Evolutionary conservation across 768 basidiomycete genomes (phyloP).

Genomic region (Hygrophorus pudorinus): DNA sequence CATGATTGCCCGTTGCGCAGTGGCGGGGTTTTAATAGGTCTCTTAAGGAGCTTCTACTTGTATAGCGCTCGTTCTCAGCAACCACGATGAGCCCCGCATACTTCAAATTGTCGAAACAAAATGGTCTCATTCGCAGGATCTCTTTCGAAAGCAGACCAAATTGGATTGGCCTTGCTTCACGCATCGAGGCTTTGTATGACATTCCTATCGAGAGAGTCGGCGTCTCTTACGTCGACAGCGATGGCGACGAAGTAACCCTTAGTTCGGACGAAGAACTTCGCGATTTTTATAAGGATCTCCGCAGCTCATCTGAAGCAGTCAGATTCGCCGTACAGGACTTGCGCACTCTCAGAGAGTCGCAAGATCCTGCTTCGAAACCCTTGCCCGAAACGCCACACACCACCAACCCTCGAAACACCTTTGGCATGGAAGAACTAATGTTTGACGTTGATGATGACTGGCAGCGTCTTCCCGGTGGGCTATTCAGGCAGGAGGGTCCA

Average conservation of each 20-base stretch:
- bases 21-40: conserved; percentile 34
- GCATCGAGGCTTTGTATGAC: conserved; percentile 38
- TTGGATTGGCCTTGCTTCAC: conserved; percentile 48
- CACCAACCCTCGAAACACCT: conserved; percentile 44
- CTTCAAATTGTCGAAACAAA: conserved; percentile 56
- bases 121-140: conserved; percentile 51
- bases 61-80: not conserved
- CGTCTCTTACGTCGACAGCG: conserved; percentile 63
- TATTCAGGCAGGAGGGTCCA: conserved; percentile 33
- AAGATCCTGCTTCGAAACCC: conserved; percentile 13
- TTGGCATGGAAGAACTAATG: conserved; percentile 39
- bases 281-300: conserved; percentile 47
- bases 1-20: conserved; percentile 19
- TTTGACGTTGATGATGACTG: conserved; percentile 43
- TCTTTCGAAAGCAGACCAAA: conserved; percentile 40
- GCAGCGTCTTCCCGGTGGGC: conserved; percentile 45
- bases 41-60: not conserved
- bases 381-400: conserved; percentile 20
- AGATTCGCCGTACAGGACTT: conserved; percentile 62
- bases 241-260: conserved; percentile 69
- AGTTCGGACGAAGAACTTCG: conserved; percentile 70
- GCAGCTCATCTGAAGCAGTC: conserved; percentile 25
- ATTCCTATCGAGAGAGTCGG: conserved; percentile 52
- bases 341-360: conserved; percentile 22
- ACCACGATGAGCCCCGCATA: conserved; percentile 35